A percentile compares a stretch with the other conserved stretches of the same genome.
These are phyloP conservation scores for Cryptococcus hybrid DNA, from an alignment of 1,284 basidiomycete genomes.

Conservation along the genomic window DNA sequence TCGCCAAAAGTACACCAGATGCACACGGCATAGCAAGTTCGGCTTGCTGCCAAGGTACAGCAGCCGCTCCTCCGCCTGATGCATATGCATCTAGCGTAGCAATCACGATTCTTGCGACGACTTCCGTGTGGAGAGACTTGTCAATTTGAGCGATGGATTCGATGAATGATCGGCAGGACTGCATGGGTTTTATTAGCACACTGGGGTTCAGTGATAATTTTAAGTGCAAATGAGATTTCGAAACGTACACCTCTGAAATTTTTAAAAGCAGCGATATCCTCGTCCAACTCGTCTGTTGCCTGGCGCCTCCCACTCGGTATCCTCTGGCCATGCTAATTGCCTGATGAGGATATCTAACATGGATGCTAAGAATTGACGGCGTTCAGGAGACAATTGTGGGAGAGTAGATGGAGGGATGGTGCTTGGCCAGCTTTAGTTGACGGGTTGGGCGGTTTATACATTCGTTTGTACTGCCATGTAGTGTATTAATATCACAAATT, in stretches of 20 bases:
- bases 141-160: slow-evolving; percentile 88
- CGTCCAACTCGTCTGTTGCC: slow-evolving; percentile 76
- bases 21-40: slow-evolving; percentile 91
- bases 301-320: slow-evolving; percentile 80
- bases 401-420: slow-evolving; percentile 27
- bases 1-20: slow-evolving; percentile 90
- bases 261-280: slow-evolving; percentile 81
- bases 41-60: slow-evolving; percentile 85
- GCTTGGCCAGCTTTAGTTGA: slow-evolving; percentile 21
- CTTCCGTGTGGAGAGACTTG: slow-evolving; percentile 46
- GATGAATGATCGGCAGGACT: slow-evolving; percentile 66
- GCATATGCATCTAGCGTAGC: slow-evolving; percentile 40
- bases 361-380: slow-evolving; percentile 74
- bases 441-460: slow-evolving; percentile 11
- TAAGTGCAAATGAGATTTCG: not conserved
- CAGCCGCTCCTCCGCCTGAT: slow-evolving; percentile 29
- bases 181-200: not conserved
- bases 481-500: not conserved
- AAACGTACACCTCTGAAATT: slow-evolving; percentile 71
- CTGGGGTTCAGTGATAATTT: not conserved
- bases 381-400: slow-evolving; percentile 59
- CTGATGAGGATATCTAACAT: slow-evolving; percentile 76
- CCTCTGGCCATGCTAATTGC: slow-evolving; percentile 62
- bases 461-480: slow-evolving; percentile 10
- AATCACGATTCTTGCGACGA: slow-evolving; percentile 48